Evolutionary conservation across 495 filamentous ascomycete genomes (phyloP).

Genomic region (Neurospora sp.): DNA sequence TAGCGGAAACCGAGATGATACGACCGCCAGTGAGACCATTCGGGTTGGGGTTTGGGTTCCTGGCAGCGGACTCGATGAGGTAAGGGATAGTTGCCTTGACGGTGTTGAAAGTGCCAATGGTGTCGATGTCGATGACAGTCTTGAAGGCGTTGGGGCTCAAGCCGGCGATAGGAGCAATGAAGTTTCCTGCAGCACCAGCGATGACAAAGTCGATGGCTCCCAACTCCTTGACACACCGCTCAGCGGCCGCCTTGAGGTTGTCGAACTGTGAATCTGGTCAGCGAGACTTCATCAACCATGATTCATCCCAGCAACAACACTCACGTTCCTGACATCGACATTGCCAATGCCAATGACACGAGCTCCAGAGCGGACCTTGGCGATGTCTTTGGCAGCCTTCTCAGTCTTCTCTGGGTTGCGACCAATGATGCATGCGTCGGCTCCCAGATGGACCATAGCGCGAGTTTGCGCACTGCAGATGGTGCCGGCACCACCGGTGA

Average conservation of each 20-base stretch:
- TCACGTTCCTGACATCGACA: constrained; percentile 65
- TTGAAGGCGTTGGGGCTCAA: constrained; percentile 87
- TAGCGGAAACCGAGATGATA: constrained; percentile 81
- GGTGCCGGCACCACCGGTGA: constrained; percentile 86
- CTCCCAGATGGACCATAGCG: constrained; percentile 82
- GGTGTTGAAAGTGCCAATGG: constrained; percentile 87
- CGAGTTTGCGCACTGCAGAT: constrained; percentile 92
- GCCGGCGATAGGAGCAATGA: constrained; percentile 76
- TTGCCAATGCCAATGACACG: constrained; percentile 78
- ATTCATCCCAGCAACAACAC: constrained; percentile 2
- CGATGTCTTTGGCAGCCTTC: constrained; percentile 66
- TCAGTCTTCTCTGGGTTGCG: constrained; percentile 87
- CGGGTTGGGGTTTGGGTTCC: constrained; percentile 40
- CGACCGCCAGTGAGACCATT: constrained; percentile 59
- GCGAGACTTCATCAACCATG: constrained; percentile 5
- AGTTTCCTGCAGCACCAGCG: constrained; percentile 93
- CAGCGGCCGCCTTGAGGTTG: constrained; percentile 59
- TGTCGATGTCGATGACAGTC: constrained; percentile 91
- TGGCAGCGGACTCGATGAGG: constrained; percentile 59
- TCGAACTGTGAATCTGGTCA: constrained; percentile 38
- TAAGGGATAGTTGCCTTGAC: constrained; percentile 82
- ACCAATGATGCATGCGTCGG: constrained; percentile 87
- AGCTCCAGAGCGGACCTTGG: constrained; percentile 61
- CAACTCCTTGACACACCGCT: constrained; percentile 68
- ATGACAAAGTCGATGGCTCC: constrained; percentile 91